Evolutionary conservation across 768 basidiomycete species (phyloP).

Genomic region (Mycena rosella): DNA sequence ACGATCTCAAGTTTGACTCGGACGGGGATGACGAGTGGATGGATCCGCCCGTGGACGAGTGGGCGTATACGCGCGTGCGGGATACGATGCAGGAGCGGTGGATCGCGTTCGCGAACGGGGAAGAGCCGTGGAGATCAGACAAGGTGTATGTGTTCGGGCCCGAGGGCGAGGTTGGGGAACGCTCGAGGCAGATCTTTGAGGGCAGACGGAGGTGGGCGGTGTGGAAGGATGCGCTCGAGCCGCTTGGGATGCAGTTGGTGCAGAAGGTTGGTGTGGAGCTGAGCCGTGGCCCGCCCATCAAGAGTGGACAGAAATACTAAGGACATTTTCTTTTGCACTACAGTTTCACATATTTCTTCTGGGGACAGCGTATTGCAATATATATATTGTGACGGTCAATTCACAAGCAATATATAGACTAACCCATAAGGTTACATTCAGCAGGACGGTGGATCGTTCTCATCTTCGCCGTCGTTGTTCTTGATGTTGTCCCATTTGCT

Average conservation of each 20-base stretch:
- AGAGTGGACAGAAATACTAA: constrained; percentile 23
- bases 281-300: constrained; percentile 71
- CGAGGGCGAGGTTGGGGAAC: constrained; percentile 84
- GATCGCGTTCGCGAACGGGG: constrained; percentile 81
- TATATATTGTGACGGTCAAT: too few relatives aligned
- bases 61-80: constrained; percentile 74
- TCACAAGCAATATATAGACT: too few relatives aligned
- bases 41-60: constrained; percentile 71
- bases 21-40: constrained; percentile 61
- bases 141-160: constrained; percentile 86
- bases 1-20: constrained; percentile 45
- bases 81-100: constrained; percentile 81
- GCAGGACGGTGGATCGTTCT: too few relatives aligned
- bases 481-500: neutral
- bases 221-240: constrained; percentile 78
- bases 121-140: constrained; percentile 77
- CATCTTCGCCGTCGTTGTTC: neutral
- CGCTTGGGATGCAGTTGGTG: constrained; percentile 73
- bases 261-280: constrained; percentile 83
- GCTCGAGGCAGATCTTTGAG: constrained; percentile 73
- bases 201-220: constrained; percentile 68
- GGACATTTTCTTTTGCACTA: neutral
- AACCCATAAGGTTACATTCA: too few relatives aligned
- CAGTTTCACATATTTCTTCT: neutral
- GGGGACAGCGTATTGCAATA: neutral